Evolutionary conservation across 2,329 filamentous ascomycete genomes (phyloP), one percentile per base, ranked within the genome.

Genomic region (Tolypocladium endophyticum): DNA sequence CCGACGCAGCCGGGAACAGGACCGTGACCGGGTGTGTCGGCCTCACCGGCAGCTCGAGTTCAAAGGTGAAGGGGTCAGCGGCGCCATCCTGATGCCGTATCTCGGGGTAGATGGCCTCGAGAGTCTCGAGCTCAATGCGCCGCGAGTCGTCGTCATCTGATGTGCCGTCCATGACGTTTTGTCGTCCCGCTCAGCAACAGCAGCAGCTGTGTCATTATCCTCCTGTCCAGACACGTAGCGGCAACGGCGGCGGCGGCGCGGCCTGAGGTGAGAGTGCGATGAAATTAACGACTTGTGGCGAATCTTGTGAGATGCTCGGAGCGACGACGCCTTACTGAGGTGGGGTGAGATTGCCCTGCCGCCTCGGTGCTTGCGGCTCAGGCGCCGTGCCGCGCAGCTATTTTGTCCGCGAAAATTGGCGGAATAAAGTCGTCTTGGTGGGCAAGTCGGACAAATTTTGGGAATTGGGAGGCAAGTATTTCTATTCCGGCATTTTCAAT

Each of bases 81-180:
- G 76, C 65, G 8, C 74, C 68, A 54, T 76, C 2, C 11, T 6
- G 69, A 11, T 73, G 71, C 36, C 76, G 76, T 18, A 88, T 80
- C 71, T 88, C 86, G n/a, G 86, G 86, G 64, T 81, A 89, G 66
- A 89, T 88, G 62, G 85, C 83, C 59, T 78, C 74, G 59, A 88
- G 78, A 18, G 84, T 81, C 66, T 78, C 80, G 59, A 88, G 76
- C 75, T 88, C 86, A 55, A 79, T 74, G 59, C 77, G 71, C 56
- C 86, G 83, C 63, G 78, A 75, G 65, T 85, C 81, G 64, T 82
- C 78, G 66, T 85, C 80, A 66, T 81, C 78, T 63, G 71, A 73
- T 60, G 73, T 73, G 59, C 73, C 70, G 63, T 75, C 74, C 75
- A 77, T 74, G 58, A 65, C 57, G 69, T 56, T 56, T 47, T 30